Conservation (phyloP, 176 grass and related monocot species). For the Miscanthus lutarioriparius region DNA sequence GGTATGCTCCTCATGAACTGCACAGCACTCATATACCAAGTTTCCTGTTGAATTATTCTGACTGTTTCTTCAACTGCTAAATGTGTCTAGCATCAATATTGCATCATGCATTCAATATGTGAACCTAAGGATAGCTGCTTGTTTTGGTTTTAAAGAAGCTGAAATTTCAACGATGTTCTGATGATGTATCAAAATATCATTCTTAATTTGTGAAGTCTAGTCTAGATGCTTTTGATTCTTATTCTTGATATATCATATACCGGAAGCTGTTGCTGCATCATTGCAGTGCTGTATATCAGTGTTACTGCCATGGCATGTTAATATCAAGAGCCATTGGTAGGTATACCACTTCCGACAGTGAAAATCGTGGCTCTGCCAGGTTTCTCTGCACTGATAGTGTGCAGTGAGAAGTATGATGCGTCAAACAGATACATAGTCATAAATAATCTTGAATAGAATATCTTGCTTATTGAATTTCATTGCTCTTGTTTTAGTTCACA, state of each 20-base stretch:
- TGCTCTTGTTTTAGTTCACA: slow-evolving; percentile 11
- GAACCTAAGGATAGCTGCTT: neutral
- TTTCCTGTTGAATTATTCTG: neutral
- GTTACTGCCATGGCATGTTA: slow-evolving; percentile 81
- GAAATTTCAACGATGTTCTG: neutral
- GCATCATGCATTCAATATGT: neutral
- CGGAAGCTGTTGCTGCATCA: slow-evolving; percentile 59
- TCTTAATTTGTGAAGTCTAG: neutral
- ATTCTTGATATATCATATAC: slow-evolving; percentile 27
- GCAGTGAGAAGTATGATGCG: slow-evolving; percentile 92
- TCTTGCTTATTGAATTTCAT: slow-evolving; percentile 14
- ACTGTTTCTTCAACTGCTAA: slow-evolving; percentile 20
- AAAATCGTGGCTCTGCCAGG: slow-evolving; percentile 68
- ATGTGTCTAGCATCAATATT: slow-evolving; percentile 14
- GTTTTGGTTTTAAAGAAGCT: neutral
- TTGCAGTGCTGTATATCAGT: slow-evolving; percentile 24
- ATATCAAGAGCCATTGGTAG: slow-evolving; percentile 68
- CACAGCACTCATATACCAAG: neutral
- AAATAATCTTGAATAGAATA: neutral
- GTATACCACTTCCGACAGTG: slow-evolving; percentile 63
- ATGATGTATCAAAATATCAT: neutral
- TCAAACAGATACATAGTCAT: slow-evolving; percentile 40
- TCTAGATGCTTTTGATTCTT: neutral
- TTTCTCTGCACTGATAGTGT: slow-evolving; percentile 98
- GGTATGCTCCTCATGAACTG: slow-evolving; percentile 40